Percentiles rank a stretch among this genome's conserved stretches.
Evolutionary conservation across 441 rosid genomes (phyloP).

Genomic region (Eutrema salsugineum): DNA sequence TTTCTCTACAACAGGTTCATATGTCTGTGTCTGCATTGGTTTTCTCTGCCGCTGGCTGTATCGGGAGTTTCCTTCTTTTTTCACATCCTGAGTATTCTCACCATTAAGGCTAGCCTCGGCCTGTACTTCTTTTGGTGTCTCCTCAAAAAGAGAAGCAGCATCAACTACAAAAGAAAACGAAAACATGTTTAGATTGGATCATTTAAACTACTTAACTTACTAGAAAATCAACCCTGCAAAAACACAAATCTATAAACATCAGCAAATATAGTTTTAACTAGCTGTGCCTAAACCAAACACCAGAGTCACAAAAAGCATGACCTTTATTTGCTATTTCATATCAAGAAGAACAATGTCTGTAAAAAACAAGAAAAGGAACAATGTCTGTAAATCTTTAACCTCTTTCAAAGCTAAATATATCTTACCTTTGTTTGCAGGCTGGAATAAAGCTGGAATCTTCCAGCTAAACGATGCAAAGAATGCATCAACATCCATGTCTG

Average conservation of each 20-base stretch:
- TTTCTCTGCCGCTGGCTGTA: constrained; percentile 31
- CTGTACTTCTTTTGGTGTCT: constrained; percentile 32
- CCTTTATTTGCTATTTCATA: neutral
- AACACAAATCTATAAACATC: neutral
- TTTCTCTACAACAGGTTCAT: constrained; percentile 17
- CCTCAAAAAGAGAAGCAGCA: constrained; percentile 28
- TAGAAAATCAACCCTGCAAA: too few species aligned
- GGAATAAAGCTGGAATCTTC: constrained; percentile 59
- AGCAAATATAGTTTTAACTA: neutral
- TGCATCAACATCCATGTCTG: constrained; percentile 48
- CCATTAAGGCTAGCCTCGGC: constrained; percentile 22
- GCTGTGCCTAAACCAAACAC: neutral
- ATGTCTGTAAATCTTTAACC: neutral
- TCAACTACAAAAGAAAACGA: constrained; percentile 21
- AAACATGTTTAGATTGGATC: neutral
- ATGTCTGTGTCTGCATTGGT: constrained; percentile 15
- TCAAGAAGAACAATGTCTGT: neutral
- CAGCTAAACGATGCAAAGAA: constrained; percentile 80
- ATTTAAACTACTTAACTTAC: too few species aligned
- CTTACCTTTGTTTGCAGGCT: constrained; percentile 43
- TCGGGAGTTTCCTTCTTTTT: constrained; percentile 26
- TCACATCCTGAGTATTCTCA: constrained; percentile 1
- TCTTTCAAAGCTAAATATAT: neutral
- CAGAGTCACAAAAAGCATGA: neutral
- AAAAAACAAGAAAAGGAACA: neutral